Evolutionary conservation across 2,329 filamentous ascomycete genomes (phyloP).

Genomic region (Ceratocystis lukuohia): DNA sequence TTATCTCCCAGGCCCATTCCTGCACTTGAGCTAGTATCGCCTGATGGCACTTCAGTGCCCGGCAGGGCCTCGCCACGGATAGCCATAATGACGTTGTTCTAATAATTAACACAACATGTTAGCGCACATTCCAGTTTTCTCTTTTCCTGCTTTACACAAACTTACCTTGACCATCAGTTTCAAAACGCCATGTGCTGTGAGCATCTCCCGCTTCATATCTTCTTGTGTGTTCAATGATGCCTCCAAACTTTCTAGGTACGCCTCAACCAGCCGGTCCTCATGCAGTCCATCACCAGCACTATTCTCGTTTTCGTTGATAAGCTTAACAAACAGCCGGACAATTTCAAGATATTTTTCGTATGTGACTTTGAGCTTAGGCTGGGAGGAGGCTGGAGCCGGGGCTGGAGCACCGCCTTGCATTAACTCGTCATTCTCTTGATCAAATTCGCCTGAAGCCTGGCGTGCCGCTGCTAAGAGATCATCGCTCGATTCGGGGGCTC

Average conservation of each 20-base stretch:
- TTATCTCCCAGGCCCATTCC: slow-evolving; percentile 19
- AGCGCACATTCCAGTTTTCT: slow-evolving; percentile 25
- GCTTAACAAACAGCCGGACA: slow-evolving; percentile 69
- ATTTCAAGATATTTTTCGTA: slow-evolving; percentile 92
- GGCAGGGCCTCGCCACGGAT: slow-evolving; percentile 50
- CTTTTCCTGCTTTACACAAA: slow-evolving; percentile 19
- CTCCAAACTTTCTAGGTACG: slow-evolving; percentile 90
- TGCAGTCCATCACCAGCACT: slow-evolving; percentile 69
- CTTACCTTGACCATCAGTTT: slow-evolving; percentile 91
- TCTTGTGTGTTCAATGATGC: slow-evolving; percentile 68
- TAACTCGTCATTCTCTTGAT: slow-evolving; percentile 24
- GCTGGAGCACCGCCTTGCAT: slow-evolving; percentile 24
- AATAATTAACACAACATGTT: slow-evolving; percentile 30
- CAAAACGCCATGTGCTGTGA: slow-evolving; percentile 68
- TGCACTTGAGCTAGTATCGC: slow-evolving; percentile 25
- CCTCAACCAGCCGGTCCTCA: slow-evolving; percentile 65
- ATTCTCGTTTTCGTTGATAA: slow-evolving; percentile 71
- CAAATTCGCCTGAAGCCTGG: slow-evolving; percentile 36
- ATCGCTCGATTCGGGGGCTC: slow-evolving; percentile 26
- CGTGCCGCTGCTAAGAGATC: slow-evolving; percentile 32
- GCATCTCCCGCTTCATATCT: slow-evolving; percentile 62
- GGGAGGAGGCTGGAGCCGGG: slow-evolving; percentile 34
- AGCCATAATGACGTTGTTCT: slow-evolving; percentile 81
- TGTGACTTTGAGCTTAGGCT: slow-evolving; percentile 71
- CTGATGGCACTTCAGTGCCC: slow-evolving; percentile 34